These are phyloP conservation scores for Thalassiosira hispida DNA, from an alignment of 352 stramenopile genomes.

Conservation along the genomic window DNA sequence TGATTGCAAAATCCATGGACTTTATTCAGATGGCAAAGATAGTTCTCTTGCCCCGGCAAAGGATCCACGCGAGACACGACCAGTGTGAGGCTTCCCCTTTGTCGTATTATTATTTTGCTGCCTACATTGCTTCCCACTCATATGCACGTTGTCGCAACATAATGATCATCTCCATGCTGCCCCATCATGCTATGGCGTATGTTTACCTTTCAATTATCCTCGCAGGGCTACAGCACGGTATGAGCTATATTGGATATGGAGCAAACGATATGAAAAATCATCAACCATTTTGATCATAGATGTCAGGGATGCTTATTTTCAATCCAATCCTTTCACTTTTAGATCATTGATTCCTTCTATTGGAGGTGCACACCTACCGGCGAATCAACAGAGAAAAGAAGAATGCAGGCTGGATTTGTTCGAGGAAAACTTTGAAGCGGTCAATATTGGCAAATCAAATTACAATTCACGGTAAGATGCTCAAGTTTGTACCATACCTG, in stretches of 20 bases:
- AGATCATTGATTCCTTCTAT: no score
- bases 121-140: no score
- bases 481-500: no score
- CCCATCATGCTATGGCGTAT: no score
- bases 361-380: no score
- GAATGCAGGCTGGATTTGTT: no score
- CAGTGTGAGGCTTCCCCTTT: slow-evolving; percentile 27
- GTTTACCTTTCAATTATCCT: no score
- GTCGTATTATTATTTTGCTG: no score
- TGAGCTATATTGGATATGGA: slow-evolving; percentile 78
- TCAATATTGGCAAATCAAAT: slow-evolving; percentile 31
- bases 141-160: no score
- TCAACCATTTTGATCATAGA: slow-evolving; percentile 72
- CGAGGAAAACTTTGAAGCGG: slow-evolving; percentile 34
- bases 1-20: slow-evolving; percentile 61
- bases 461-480: slow-evolving; percentile 22
- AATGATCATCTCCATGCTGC: no score
- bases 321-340: slow-evolving; percentile 61
- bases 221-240: slow-evolving; percentile 51
- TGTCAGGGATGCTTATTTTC: slow-evolving; percentile 69
- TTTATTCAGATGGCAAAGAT: slow-evolving; percentile 54
- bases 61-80: slow-evolving; percentile 63
- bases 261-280: slow-evolving; percentile 46
- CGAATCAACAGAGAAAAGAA: no score
- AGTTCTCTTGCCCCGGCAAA: slow-evolving; percentile 14